A percentile compares a stretch with the other conserved stretches of the same genome.
Evolutionary conservation across 2,329 filamentous ascomycete species (phyloP).

Genomic region (Diatrype stigma): DNA sequence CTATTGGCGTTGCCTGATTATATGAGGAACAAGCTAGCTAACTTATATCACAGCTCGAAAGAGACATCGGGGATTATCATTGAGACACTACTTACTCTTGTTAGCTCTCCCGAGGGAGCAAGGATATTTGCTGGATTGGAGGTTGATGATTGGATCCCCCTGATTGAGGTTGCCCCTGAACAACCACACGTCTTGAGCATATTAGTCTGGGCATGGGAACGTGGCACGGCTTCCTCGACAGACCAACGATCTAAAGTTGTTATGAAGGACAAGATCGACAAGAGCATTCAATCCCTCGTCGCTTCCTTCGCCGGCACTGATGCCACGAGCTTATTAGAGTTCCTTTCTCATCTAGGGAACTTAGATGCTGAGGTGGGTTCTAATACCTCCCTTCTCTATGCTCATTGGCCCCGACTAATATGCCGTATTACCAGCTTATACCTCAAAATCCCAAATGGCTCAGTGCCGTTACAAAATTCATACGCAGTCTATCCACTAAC

Average conservation of each 20-base stretch:
- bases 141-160: slow-evolving; percentile 47
- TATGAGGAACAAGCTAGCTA: slow-evolving; percentile 5
- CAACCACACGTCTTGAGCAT: slow-evolving; percentile 52
- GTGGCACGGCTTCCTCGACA: slow-evolving; percentile 32
- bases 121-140: slow-evolving; percentile 36
- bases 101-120: slow-evolving; percentile 48
- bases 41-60: slow-evolving; percentile 36
- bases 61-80: slow-evolving; percentile 51
- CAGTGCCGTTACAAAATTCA: slow-evolving; percentile 38
- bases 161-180: slow-evolving; percentile 54
- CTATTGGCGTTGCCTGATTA: not conserved
- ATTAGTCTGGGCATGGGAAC: slow-evolving; percentile 54
- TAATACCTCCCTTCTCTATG: not conserved
- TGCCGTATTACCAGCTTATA: slow-evolving; percentile 36
- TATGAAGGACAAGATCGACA: slow-evolving; percentile 40
- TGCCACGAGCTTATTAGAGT: slow-evolving; percentile 54
- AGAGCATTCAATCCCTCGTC: slow-evolving; percentile 43
- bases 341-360: slow-evolving; percentile 49
- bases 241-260: slow-evolving; percentile 20
- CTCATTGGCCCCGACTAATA: too few relatives aligned
- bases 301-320: slow-evolving; percentile 56
- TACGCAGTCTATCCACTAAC: slow-evolving; percentile 50
- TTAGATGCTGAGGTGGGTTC: slow-evolving; percentile 43
- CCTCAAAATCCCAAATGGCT: slow-evolving; percentile 53
- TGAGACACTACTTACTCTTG: slow-evolving; percentile 53